Evolutionary conservation across 768 basidiomycete species (phyloP).

Genomic region (Podaxis carcinomalis): DNA sequence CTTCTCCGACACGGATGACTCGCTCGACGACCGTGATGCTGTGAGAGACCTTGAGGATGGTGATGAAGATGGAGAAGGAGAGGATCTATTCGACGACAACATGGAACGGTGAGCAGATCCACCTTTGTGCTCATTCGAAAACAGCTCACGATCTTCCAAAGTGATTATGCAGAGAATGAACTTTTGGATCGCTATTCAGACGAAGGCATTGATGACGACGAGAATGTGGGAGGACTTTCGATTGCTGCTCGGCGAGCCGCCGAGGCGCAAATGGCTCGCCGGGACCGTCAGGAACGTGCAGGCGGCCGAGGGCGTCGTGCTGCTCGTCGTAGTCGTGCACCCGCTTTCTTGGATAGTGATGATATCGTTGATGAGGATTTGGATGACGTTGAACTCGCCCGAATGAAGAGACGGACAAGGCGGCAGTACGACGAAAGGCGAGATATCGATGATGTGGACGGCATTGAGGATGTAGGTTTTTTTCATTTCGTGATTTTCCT

Average conservation of each 20-base stretch:
- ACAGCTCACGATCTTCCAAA: slow-evolving; percentile 22
- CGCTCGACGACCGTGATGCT: slow-evolving; percentile 64
- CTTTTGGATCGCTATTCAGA: slow-evolving; percentile 85
- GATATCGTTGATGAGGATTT: slow-evolving; percentile 72
- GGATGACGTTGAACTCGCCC: slow-evolving; percentile 62
- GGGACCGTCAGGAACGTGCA: slow-evolving; percentile 71
- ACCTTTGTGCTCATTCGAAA: slow-evolving; percentile 3
- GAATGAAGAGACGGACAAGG: slow-evolving; percentile 79
- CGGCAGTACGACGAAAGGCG: slow-evolving; percentile 92
- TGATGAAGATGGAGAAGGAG: slow-evolving; percentile 81
- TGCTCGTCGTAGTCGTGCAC: slow-evolving; percentile 74
- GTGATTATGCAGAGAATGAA: slow-evolving; percentile 85
- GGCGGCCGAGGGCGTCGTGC: slow-evolving; percentile 72
- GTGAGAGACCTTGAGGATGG: slow-evolving; percentile 64
- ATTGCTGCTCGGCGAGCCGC: slow-evolving; percentile 71
- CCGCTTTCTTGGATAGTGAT: slow-evolving; percentile 82
- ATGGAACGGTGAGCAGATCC: slow-evolving; percentile 56
- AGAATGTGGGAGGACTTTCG: slow-evolving; percentile 64
- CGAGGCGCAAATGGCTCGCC: slow-evolving; percentile 82
- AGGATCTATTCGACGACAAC: slow-evolving; percentile 88
- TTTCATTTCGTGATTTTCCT: not conserved
- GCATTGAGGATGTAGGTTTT: slow-evolving; percentile 71
- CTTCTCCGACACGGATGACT: slow-evolving; percentile 87
- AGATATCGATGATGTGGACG: slow-evolving; percentile 89
- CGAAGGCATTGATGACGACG: slow-evolving; percentile 81